phyloP scores from a whole-genome alignment of 345 rosid species.

The Punica granatum region DNA sequence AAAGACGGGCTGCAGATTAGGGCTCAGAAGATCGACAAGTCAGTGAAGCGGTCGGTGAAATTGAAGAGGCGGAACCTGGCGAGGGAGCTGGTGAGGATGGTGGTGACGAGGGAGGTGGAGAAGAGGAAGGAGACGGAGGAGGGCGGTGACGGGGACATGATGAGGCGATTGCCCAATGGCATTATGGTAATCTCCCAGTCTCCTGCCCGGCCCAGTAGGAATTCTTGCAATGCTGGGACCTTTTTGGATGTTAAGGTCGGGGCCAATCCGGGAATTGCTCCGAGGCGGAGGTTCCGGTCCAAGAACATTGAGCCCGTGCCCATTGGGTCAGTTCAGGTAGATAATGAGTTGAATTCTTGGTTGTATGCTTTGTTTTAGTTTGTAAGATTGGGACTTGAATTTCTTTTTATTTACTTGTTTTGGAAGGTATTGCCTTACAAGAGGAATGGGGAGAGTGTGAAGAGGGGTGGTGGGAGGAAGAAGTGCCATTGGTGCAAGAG shows the following conservation, averaged over 20 bases:
- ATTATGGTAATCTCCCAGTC: constrained; percentile 59
- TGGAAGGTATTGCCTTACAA: constrained; percentile 51
- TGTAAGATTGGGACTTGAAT: constrained; percentile 2
- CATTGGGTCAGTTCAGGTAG: constrained; percentile 29
- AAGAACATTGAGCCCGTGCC: constrained; percentile 80
- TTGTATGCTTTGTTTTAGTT: not conserved
- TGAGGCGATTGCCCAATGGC: constrained; percentile 79
- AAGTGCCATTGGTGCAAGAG: constrained; percentile 87
- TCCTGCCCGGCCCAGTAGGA: constrained; percentile 31
- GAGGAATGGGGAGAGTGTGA: constrained; percentile 41
- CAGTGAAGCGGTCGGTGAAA: constrained; percentile 46
- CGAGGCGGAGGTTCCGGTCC: constrained; percentile 64
- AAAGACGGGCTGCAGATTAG: constrained; percentile 31
- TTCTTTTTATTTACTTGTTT: constrained; percentile 8
- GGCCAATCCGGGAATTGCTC: constrained; percentile 26
- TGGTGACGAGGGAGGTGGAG: constrained; percentile 67
- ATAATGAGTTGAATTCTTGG: not conserved
- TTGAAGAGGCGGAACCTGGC: constrained; percentile 59
- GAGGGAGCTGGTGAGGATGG: constrained; percentile 77
- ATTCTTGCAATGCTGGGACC: constrained; percentile 34
- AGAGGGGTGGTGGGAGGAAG: constrained; percentile 55
- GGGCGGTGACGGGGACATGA: constrained; percentile 51
- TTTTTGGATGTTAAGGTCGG: constrained; percentile 65
- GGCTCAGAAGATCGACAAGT: constrained; percentile 37
- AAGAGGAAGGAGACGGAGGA: constrained; percentile 43